Conservation (phyloP, 805 yeast species). For the Metschnikowia colocasiae region DNA sequence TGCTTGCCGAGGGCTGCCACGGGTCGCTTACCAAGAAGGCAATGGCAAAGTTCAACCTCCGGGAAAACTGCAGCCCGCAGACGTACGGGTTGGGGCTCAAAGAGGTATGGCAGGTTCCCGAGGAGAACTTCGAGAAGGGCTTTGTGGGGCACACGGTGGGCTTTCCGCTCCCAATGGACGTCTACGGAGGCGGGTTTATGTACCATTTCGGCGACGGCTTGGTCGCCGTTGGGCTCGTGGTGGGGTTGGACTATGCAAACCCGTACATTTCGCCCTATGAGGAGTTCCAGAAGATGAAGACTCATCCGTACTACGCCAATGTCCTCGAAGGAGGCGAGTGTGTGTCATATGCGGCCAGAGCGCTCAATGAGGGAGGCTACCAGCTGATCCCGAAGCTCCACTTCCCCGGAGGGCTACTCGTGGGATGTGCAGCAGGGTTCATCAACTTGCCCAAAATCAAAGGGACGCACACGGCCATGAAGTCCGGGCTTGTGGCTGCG, state of each 20-base stretch:
- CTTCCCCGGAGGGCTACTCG: constrained; percentile 95
- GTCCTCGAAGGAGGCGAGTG: constrained; percentile 88
- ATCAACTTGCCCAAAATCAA: constrained; percentile 96
- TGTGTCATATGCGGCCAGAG: constrained; percentile 91
- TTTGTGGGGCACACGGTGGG: constrained; percentile 86
- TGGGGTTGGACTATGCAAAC: constrained; percentile 90
- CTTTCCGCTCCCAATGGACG: constrained; percentile 67
- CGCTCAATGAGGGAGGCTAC: constrained; percentile 93
- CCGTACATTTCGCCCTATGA: constrained; percentile 95
- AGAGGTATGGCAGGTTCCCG: constrained; percentile 94
- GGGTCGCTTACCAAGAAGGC: constrained; percentile 85
- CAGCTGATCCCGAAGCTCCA: constrained; percentile 87
- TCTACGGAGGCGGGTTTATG: constrained; percentile 96
- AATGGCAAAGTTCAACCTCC: constrained; percentile 62
- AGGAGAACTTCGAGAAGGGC: constrained; percentile 77
- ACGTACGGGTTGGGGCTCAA: constrained; percentile 95
- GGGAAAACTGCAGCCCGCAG: constrained; percentile 66
- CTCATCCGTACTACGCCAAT: constrained; percentile 76
- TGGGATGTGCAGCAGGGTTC: constrained; percentile 96
- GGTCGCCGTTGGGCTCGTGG: constrained; percentile 89
- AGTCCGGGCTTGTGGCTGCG: constrained; percentile 93
- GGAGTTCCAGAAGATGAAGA: constrained; percentile 93
- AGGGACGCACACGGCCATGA: constrained; percentile 97
- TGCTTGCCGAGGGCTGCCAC: constrained; percentile 97
- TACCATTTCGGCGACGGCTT: constrained; percentile 94